phyloP scores from a whole-genome alignment of 2,329 filamentous ascomycete genomes.

The Xylaria polymorpha region DNA sequence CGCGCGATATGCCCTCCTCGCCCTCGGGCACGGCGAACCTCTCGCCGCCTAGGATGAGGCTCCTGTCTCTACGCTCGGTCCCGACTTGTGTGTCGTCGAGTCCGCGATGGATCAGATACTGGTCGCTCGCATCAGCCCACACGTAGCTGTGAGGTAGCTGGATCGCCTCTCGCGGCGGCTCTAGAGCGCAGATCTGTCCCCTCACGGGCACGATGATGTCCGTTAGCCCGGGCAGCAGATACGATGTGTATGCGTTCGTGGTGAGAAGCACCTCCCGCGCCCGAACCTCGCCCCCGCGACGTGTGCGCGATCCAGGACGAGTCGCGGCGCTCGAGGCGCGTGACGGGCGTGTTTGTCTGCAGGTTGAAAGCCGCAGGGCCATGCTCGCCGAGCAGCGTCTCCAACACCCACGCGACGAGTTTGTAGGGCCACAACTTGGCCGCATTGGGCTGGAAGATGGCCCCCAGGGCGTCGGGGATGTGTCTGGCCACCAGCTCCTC shows the following conservation, averaged over 20 bases:
- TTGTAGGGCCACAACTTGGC: constrained; percentile 87
- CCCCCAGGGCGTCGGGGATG: constrained; percentile 68
- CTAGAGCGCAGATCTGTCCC: constrained; percentile 76
- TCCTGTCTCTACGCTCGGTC: constrained; percentile 12
- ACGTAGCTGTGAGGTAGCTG: constrained; percentile 42
- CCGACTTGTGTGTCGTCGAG: constrained; percentile 34
- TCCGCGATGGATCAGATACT: constrained; percentile 38
- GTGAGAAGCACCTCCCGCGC: constrained; percentile 77
- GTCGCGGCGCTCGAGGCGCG: constrained; percentile 51
- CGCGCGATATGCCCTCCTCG: constrained; percentile 69
- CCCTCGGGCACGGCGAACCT: constrained; percentile 65
- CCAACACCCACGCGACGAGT: constrained; percentile 77
- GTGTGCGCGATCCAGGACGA: constrained; percentile 73
- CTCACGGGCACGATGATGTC: constrained; percentile 74
- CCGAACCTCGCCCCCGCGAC: constrained; percentile 73
- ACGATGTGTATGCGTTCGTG: constrained; percentile 86
- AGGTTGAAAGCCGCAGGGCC: constrained; percentile 67
- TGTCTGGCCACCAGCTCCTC: constrained; percentile 63
- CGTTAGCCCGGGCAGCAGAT: constrained; percentile 75
- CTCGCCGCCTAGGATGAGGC: constrained; percentile 77
- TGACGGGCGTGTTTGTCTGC: constrained; percentile 78
- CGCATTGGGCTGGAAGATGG: constrained; percentile 72
- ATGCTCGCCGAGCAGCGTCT: constrained; percentile 60
- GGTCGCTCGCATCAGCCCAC: constrained; percentile 34
- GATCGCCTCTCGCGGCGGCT: constrained; percentile 59